phyloP scores from a whole-genome alignment of 2,329 filamentous ascomycete species.

The Akanthomyces muscarius region DNA sequence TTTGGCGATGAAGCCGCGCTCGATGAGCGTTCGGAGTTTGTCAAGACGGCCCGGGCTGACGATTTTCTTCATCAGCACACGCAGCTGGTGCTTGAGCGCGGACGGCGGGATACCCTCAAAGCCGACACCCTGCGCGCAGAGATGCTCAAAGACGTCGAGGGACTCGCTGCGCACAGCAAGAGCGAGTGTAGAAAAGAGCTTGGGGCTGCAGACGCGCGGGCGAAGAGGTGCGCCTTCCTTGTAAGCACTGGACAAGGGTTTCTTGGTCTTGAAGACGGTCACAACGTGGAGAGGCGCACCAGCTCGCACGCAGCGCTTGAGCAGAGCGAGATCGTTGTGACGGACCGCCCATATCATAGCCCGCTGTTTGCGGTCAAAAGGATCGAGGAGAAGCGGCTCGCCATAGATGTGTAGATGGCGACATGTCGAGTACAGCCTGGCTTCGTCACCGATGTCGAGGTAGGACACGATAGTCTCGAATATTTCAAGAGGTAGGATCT shows the following conservation, averaged over 20 bases:
- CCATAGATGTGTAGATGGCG: not conserved
- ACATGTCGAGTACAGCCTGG: slow-evolving; percentile 8
- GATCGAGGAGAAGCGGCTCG: not conserved
- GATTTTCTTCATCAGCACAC: not conserved
- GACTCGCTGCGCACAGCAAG: not conserved
- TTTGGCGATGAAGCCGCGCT: not conserved
- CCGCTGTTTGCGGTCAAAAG: not conserved
- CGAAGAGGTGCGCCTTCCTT: not conserved
- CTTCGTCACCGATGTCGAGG: slow-evolving; percentile 1
- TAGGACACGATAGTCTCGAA: slow-evolving; percentile 5
- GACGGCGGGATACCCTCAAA: not conserved
- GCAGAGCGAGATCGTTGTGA: not conserved
- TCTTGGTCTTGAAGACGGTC: slow-evolving; percentile 6
- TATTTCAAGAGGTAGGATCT: not conserved
- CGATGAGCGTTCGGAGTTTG: not conserved
- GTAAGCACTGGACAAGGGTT: not conserved
- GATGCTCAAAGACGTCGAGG: not conserved
- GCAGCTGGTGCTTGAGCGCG: not conserved
- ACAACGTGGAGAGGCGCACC: slow-evolving; percentile 6
- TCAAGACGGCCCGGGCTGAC: not conserved
- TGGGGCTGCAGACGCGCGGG: not conserved
- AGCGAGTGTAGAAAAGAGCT: not conserved
- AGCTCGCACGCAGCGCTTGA: not conserved
- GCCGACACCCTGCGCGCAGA: not conserved
- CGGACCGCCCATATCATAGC: slow-evolving; percentile 6